Evolutionary conservation across 2,329 filamentous ascomycete species (phyloP).

Genomic region (Colletotrichum lini): DNA sequence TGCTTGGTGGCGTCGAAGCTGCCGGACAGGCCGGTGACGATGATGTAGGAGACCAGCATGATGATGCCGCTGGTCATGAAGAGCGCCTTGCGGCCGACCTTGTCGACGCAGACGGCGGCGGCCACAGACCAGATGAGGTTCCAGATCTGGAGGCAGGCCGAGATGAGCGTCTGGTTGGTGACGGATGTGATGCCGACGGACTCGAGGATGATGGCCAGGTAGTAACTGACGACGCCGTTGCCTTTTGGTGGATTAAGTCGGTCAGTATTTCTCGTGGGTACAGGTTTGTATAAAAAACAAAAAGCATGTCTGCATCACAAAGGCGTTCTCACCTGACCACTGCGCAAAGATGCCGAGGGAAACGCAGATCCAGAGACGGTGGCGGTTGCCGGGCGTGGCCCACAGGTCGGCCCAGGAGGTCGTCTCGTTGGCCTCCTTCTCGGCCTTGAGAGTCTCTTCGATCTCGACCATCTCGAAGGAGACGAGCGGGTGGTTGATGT

Average conservation of each 20-base stretch:
- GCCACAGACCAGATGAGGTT: constrained; percentile 31
- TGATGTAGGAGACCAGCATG: constrained; percentile 35
- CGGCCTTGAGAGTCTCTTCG: constrained; percentile 41
- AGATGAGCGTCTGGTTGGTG: constrained; percentile 55
- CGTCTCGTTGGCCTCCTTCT: constrained; percentile 33
- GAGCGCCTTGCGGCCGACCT: background rate
- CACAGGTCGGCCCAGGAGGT: constrained; percentile 28
- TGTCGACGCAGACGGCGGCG: constrained; percentile 29
- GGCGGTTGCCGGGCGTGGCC: constrained; percentile 48
- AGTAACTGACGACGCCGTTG: constrained; percentile 68
- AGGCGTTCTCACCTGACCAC: constrained; percentile 43
- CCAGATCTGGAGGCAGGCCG: constrained; percentile 34
- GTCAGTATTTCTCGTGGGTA: constrained; percentile 29
- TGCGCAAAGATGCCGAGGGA: constrained; percentile 49
- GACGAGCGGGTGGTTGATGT: constrained; percentile 41
- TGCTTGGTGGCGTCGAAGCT: constrained; percentile 43
- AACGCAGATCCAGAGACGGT: constrained; percentile 48
- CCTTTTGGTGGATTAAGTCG: constrained; percentile 47
- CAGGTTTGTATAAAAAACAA: background rate
- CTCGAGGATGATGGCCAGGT: constrained; percentile 53
- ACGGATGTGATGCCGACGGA: constrained; percentile 47
- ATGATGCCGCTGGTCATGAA: constrained; percentile 7
- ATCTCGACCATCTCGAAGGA: constrained; percentile 47
- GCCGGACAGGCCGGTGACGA: constrained; percentile 31
- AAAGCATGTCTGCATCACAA: background rate